A percentile compares a stretch with the other conserved stretches of the same genome.
Conservation (phyloP, 164 flowering plant species). For the Annona cherimola region DNA sequence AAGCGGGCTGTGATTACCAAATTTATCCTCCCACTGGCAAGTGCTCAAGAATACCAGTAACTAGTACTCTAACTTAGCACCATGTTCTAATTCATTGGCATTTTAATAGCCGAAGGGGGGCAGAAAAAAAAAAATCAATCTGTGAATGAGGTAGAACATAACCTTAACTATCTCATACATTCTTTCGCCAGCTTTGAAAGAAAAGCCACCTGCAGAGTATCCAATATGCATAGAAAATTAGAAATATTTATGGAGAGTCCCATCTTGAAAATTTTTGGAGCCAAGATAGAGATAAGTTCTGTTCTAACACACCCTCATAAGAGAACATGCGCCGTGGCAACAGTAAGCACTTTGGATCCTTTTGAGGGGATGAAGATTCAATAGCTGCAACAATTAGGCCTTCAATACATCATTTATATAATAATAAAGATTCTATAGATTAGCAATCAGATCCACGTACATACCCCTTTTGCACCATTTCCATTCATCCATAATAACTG, state of each 20-base stretch:
- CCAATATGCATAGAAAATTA: background rate
- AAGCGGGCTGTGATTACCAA: no score
- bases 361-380: constrained; percentile 82
- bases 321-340: constrained; percentile 34
- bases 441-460: background rate
- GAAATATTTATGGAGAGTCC: background rate
- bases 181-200: constrained; percentile 70
- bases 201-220: constrained; percentile 46
- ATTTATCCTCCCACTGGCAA: no score
- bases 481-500: constrained; percentile 79
- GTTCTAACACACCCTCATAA: constrained; percentile 39
- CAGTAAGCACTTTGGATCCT: constrained; percentile 69
- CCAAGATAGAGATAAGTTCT: background rate
- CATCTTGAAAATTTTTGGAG: background rate
- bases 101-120: no score
- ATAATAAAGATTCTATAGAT: background rate
- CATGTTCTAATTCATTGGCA: no score
- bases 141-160: background rate
- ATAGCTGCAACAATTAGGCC: constrained; percentile 46
- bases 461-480: constrained; percentile 93
- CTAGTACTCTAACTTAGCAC: no score
- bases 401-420: background rate
- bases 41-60: no score
- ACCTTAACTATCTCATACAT: constrained; percentile 88
- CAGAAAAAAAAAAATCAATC: constrained; percentile 2